Evolutionary conservation across 352 stramenopile species (phyloP).

Genomic region (Pythium rhizo-oryzae): DNA sequence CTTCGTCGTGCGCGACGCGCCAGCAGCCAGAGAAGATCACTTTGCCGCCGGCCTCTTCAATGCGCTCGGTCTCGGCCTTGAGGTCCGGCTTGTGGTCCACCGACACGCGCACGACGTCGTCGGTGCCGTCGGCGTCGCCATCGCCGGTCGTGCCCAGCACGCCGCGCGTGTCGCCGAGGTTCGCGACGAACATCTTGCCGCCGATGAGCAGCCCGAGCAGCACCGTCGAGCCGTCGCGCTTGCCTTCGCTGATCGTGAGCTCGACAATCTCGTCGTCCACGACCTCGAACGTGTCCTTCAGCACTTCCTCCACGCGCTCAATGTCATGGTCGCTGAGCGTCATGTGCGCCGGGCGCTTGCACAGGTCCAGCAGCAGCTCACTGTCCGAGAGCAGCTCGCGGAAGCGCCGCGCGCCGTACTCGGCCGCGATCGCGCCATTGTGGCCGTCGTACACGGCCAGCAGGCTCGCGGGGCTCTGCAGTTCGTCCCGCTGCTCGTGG

Average conservation of each 20-base stretch:
- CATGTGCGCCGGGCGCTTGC: slow-evolving; percentile 35
- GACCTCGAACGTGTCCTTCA: slow-evolving; percentile 56
- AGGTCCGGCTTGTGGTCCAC: slow-evolving; percentile 82
- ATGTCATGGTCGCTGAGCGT: slow-evolving; percentile 52
- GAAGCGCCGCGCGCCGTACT: slow-evolving; percentile 64
- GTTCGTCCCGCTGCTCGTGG: slow-evolving; percentile 37
- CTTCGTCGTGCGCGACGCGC: slow-evolving; percentile 79
- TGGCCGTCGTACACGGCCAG: slow-evolving; percentile 77
- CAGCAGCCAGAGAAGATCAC: slow-evolving; percentile 84
- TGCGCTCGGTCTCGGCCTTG: slow-evolving; percentile 56
- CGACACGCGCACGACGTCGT: slow-evolving; percentile 58
- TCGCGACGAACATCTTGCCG: slow-evolving; percentile 79
- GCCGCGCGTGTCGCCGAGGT: slow-evolving; percentile 75
- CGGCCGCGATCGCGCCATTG: slow-evolving; percentile 71
- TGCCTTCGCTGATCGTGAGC: slow-evolving; percentile 64
- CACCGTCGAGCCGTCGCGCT: slow-evolving; percentile 77
- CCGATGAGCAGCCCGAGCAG: slow-evolving; percentile 68
- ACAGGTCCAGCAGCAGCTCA: slow-evolving; percentile 51
- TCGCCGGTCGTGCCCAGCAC: slow-evolving; percentile 41
- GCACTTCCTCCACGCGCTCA: slow-evolving; percentile 44
- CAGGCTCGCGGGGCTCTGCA: slow-evolving; percentile 46
- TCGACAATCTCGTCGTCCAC: slow-evolving; percentile 79
- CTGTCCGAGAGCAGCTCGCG: slow-evolving; percentile 55
- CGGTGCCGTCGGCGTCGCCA: slow-evolving; percentile 25
- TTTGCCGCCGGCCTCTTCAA: slow-evolving; percentile 70